These are phyloP conservation scores for Ceratobasidium sp. DNA, from an alignment of 1,284 basidiomycete genomes.

Conservation along the genomic window DNA sequence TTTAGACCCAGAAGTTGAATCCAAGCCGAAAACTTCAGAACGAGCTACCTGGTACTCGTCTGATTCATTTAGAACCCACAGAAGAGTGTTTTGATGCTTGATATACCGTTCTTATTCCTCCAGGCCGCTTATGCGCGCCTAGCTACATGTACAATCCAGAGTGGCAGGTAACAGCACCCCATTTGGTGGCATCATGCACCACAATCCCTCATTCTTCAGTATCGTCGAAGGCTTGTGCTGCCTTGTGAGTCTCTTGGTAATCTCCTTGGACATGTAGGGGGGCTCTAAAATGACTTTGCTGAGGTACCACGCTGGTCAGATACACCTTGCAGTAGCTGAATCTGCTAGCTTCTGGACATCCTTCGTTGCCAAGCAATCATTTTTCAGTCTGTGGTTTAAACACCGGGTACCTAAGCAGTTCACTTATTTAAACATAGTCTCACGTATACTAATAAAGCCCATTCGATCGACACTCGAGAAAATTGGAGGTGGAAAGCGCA, in stretches of 20 bases:
- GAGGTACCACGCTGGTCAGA: constrained; percentile 4
- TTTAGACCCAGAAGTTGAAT: background rate
- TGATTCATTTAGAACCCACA: background rate
- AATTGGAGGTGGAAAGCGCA: background rate
- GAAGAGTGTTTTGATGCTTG: background rate
- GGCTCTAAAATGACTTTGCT: background rate
- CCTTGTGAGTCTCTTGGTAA: background rate
- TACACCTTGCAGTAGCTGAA: background rate
- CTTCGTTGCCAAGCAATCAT: too few species aligned
- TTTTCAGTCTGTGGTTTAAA: too few species aligned
- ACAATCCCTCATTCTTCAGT: constrained; percentile 22
- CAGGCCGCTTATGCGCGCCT: background rate
- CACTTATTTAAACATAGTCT: background rate
- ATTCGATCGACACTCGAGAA: background rate
- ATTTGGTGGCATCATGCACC: constrained; percentile 1
- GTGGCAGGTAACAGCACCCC: constrained; percentile 14
- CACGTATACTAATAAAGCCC: background rate
- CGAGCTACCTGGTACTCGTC: background rate
- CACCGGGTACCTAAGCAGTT: background rate
- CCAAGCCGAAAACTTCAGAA: background rate
- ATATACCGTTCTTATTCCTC: constrained; percentile 15
- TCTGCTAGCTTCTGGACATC: background rate
- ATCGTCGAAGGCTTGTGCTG: background rate
- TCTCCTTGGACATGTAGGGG: background rate
- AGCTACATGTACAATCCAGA: constrained; percentile 1